phyloP scores from a whole-genome alignment of 139 green algal genomes.

The Mychonastes homosphaera region DNA sequence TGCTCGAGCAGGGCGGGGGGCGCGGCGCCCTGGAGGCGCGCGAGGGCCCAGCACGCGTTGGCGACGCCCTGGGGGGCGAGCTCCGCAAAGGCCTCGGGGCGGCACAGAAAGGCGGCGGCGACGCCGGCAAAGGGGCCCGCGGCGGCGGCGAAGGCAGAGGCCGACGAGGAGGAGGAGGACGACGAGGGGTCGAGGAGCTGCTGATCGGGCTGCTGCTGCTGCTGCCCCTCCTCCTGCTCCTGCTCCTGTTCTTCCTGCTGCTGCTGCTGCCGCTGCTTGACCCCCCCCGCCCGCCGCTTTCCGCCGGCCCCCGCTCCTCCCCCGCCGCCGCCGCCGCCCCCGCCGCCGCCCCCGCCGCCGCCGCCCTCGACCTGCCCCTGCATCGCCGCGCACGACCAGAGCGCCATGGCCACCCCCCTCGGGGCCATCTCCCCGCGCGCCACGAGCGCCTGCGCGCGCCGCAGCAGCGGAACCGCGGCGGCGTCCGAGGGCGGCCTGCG shows the following conservation, averaged over 20 bases:
- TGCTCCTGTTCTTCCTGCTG: background rate
- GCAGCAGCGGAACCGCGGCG: background rate
- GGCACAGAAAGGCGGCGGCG: too few species aligned
- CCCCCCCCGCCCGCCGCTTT: slow-evolving; percentile 1
- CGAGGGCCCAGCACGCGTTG: slow-evolving; percentile 14
- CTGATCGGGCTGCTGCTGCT: background rate
- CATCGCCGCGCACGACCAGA: too few species aligned
- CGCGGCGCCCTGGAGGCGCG: background rate
- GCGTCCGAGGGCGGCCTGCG: background rate
- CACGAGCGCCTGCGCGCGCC: slow-evolving; percentile 5
- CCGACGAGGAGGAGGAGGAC: too few species aligned
- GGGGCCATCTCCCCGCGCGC: background rate
- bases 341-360: too few species aligned
- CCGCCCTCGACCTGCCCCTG: too few species aligned
- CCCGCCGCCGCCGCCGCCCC: too few species aligned
- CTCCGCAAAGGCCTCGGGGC: too few species aligned
- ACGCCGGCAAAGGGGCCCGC: too few species aligned
- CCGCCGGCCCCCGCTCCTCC: too few species aligned
- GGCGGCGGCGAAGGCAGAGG: too few species aligned
- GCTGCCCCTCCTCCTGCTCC: background rate
- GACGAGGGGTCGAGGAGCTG: too few species aligned
- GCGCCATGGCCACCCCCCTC: background rate
- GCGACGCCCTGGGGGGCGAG: slow-evolving; percentile 13
- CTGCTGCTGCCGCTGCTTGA: background rate
- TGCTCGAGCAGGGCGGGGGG: slow-evolving; percentile 7